A percentile compares a stretch with the other conserved stretches of the same genome.
Conservation (phyloP, 257 asterid genomes). For the Jacaranda mimosifolia region DNA sequence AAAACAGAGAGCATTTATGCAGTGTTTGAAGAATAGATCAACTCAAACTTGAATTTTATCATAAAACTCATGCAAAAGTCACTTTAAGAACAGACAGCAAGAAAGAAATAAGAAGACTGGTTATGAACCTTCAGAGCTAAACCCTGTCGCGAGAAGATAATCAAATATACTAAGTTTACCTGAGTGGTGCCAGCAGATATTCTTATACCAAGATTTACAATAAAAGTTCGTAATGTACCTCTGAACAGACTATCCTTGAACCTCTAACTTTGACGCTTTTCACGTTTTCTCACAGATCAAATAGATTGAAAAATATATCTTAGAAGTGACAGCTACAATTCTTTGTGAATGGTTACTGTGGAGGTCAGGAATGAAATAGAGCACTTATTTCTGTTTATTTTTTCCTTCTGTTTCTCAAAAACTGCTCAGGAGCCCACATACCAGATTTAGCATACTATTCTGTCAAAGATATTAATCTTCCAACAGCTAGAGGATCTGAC, state of each 20-base stretch:
- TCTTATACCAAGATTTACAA: not conserved
- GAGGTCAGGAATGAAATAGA: too few species aligned
- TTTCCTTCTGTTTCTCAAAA: too few species aligned
- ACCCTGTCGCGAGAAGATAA: not conserved
- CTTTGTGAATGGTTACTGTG: too few species aligned
- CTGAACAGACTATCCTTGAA: not conserved
- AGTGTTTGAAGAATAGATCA: not conserved
- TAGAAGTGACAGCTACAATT: too few species aligned
- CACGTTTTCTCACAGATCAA: not conserved
- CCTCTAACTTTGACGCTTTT: not conserved
- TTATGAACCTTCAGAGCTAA: not conserved
- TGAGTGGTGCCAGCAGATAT: not conserved
- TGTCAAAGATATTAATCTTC: too few species aligned
- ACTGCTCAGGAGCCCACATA: too few species aligned
- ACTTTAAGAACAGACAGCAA: not conserved
- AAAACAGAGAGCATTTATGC: not conserved
- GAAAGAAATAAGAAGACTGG: not conserved
- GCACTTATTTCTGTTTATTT: too few species aligned
- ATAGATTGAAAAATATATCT: too few species aligned
- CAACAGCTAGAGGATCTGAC: too few species aligned
- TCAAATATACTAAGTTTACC: not conserved
- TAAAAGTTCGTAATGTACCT: not conserved
- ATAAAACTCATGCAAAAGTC: not conserved
- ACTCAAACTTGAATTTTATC: not conserved
- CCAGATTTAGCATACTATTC: too few species aligned